Base-by-base conservation (phyloP, 2,329 filamentous ascomycete species). In the Colletotrichum neosansevieriae region DNA sequence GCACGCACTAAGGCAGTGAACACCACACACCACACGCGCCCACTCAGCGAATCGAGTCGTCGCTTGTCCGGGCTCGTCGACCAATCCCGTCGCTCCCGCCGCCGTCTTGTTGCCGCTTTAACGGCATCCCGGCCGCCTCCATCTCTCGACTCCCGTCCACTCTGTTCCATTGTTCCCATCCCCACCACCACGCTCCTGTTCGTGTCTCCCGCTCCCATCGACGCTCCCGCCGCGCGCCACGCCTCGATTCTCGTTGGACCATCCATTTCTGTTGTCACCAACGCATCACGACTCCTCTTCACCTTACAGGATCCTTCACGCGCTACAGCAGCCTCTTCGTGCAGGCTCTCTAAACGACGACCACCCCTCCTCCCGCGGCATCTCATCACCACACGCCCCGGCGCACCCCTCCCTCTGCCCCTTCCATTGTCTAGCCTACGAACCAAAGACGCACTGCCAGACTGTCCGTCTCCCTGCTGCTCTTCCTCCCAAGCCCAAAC, bases 11-110 rank as follows among this genome's bases (percentile, higher is more conserved):
- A 74, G 71, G 73, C 73, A 73, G 68, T 71, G 69, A 68, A 70
- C 70, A 71, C 65, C 69, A 75, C 73, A 73, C 71, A 71, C 69
- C 74, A 74, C 73, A 75, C 74, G 75, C 75, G 75, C 75, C 73
- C 63, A 61, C 59, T 47, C 63, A 68, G 70, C 74, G 72, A 76
- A 74, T 75, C 72, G 60, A 68, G 65, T 71, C 70, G 72, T 75
- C 73, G 73, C 70, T 72, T 73, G 69, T 74, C 71, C 69, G 70
- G 70, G 72, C 72, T 68, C 69, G 53, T 38, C 42, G 40, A 40
- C 61, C 68, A 71, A 71, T 70, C 70, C 38, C 24, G 11, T 47
- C 47, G 36, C 47, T 21, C 36, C 47, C 40, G 19, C 40, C 54
- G 47, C 49, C 58, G 53, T 58, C 50, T 50, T 57, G 65, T 73